Conservation (phyloP, 768 basidiomycete species). For the Nidularia pulvinata region DNA sequence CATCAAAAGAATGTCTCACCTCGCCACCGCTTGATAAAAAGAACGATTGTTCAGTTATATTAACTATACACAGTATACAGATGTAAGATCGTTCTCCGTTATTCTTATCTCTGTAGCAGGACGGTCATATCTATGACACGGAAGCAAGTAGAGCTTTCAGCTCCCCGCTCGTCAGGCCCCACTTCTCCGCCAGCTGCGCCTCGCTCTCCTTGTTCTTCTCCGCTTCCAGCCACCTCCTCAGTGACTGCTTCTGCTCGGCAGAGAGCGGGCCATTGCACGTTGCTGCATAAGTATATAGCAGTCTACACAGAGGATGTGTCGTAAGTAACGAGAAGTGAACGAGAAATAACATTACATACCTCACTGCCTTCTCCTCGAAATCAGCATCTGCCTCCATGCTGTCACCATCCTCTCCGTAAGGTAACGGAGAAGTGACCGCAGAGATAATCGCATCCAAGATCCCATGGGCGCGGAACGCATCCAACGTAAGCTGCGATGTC, state of each 20-base stretch:
- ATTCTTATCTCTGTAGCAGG: no score
- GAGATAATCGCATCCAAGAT: constrained; percentile 51
- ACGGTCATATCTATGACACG: neutral
- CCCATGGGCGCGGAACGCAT: constrained; percentile 43
- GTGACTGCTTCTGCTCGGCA: constrained; percentile 16
- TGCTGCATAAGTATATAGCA: constrained; percentile 52
- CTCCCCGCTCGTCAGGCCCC: constrained; percentile 22
- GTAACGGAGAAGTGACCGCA: constrained; percentile 53
- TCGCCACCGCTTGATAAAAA: no score
- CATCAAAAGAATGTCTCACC: no score
- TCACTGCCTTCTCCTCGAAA: constrained; percentile 64
- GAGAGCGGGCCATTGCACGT: constrained; percentile 31
- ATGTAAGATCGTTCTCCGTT: no score
- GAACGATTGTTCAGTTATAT: no score
- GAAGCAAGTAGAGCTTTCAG: constrained; percentile 13
- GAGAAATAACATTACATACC: constrained; percentile 28
- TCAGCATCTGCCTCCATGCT: constrained; percentile 52
- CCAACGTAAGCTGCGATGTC: constrained; percentile 47
- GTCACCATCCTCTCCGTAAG: constrained; percentile 71
- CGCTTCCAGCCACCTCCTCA: constrained; percentile 24
- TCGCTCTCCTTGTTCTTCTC: constrained; percentile 12
- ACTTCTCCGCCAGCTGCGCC: constrained; percentile 18
- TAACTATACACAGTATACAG: no score
- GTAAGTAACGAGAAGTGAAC: neutral
- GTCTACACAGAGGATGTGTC: constrained; percentile 20